Evolutionary conservation across 352 stramenopile species (phyloP).

Genomic region (Poterioochromonas sp.): DNA sequence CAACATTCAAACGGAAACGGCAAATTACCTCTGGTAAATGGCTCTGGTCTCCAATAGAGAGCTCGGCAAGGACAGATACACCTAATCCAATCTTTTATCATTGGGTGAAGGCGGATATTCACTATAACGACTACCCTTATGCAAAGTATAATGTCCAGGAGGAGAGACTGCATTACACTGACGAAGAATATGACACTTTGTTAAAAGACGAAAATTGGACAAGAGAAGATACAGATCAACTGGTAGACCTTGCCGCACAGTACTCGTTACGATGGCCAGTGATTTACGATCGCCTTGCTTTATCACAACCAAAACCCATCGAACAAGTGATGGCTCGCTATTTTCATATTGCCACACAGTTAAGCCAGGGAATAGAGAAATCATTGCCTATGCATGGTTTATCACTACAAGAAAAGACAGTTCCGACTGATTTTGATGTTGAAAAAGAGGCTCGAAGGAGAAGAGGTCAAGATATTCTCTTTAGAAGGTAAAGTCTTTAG

Average conservation of each 20-base stretch:
- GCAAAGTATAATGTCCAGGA: constrained; percentile 60
- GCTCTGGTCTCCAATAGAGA: constrained; percentile 57
- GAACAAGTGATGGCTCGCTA: constrained; percentile 12
- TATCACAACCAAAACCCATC: not conserved
- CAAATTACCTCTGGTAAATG: constrained; percentile 40
- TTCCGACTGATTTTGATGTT: too few species aligned
- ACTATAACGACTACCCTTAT: constrained; percentile 64
- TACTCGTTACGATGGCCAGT: constrained; percentile 65
- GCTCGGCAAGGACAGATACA: constrained; percentile 48
- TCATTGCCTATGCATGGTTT: not conserved
- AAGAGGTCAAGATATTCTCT: constrained; percentile 13
- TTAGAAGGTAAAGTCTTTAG: constrained; percentile 22
- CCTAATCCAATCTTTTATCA: constrained; percentile 11
- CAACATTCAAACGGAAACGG: constrained; percentile 27
- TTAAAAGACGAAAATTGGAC: constrained; percentile 50
- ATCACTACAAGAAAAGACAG: too few species aligned
- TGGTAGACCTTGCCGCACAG: constrained; percentile 53
- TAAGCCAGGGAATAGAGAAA: not conserved
- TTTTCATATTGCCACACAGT: constrained; percentile 18
- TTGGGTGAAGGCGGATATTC: constrained; percentile 49
- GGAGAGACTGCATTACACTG: constrained; percentile 51
- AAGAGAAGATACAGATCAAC: constrained; percentile 61
- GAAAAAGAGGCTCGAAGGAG: constrained; percentile 17
- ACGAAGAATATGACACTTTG: constrained; percentile 51
- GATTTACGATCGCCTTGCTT: constrained; percentile 48